Conservation (phyloP, 2,329 filamentous ascomycete species). For the Fusarium falciforme region DNA sequence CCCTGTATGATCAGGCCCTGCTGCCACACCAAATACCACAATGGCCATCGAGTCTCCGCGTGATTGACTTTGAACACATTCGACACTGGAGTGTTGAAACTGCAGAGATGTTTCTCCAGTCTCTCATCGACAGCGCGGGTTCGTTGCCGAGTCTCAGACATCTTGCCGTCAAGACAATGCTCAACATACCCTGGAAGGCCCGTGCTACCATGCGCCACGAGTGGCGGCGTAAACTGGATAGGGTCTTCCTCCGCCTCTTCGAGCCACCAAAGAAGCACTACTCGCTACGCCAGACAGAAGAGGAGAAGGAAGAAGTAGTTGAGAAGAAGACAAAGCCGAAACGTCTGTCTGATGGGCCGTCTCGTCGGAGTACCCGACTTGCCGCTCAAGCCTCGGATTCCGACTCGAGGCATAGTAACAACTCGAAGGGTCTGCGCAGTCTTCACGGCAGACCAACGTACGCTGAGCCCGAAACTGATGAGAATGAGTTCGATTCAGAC, state of each 20-base stretch:
- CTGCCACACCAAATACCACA: conserved; percentile 72
- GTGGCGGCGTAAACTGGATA: conserved; percentile 78
- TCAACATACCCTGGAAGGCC: conserved; percentile 85
- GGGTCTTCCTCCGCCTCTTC: conserved; percentile 69
- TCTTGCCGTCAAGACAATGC: conserved; percentile 79
- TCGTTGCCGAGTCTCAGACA: conserved; percentile 74
- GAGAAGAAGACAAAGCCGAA: conserved; percentile 33
- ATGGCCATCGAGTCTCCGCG: conserved; percentile 80
- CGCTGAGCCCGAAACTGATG: conserved; percentile 59
- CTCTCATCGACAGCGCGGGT: conserved; percentile 77
- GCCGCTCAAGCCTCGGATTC: conserved; percentile 44
- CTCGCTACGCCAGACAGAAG: conserved; percentile 35
- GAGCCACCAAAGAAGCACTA: conserved; percentile 51
- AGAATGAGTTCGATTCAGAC: conserved; percentile 53
- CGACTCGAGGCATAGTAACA: conserved; percentile 36
- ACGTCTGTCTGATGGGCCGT: conserved; percentile 39
- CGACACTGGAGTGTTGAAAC: conserved; percentile 77
- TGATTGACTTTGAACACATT: conserved; percentile 80
- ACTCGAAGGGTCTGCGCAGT: conserved; percentile 29
- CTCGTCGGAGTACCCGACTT: conserved; percentile 53
- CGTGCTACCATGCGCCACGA: conserved; percentile 81
- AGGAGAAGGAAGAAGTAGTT: conserved; percentile 2
- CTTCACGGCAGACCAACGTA: conserved; percentile 49
- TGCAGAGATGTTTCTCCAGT: conserved; percentile 82
- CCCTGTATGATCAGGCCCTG: conserved; percentile 79